A percentile compares a stretch with the other conserved stretches of the same genome.
These are phyloP conservation scores for Xylaria cubensis DNA, from an alignment of 495 filamentous ascomycete genomes.

Conservation along the genomic window DNA sequence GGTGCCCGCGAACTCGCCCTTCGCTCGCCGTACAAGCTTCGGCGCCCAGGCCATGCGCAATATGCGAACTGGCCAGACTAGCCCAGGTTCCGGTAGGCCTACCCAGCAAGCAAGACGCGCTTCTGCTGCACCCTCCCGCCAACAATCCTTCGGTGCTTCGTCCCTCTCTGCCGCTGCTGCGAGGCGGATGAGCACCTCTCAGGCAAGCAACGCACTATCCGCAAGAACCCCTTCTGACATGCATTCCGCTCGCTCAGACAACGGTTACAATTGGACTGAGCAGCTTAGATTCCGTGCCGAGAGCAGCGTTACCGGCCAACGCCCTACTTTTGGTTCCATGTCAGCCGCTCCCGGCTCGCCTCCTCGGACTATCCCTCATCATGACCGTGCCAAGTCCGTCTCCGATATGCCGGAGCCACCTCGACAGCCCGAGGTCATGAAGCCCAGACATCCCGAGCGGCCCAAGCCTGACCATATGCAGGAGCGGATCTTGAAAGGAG, in stretches of 20 bases:
- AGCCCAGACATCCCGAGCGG: slow-evolving; percentile 58
- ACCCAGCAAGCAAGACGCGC: slow-evolving; percentile 32
- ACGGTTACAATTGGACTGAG: slow-evolving; percentile 93
- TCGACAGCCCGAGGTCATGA: slow-evolving; percentile 48
- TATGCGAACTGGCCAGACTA: slow-evolving; percentile 47
- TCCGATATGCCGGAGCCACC: slow-evolving; percentile 73
- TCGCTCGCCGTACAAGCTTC: slow-evolving; percentile 87
- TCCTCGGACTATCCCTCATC: slow-evolving; percentile 39
- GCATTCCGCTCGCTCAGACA: slow-evolving; percentile 69
- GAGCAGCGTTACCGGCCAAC: slow-evolving; percentile 71
- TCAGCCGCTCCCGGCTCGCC: slow-evolving; percentile 46
- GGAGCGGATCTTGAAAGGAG: slow-evolving; percentile 94
- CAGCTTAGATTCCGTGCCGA: slow-evolving; percentile 88
- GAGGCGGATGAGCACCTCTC: slow-evolving; percentile 47
- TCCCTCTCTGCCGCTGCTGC: slow-evolving; percentile 32
- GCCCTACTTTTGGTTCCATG: slow-evolving; percentile 51
- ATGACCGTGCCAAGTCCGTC: slow-evolving; percentile 73
- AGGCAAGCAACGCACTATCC: slow-evolving; percentile 61
- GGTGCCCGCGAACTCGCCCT: slow-evolving; percentile 70
- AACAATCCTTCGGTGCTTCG: slow-evolving; percentile 31
- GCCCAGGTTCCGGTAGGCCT: slow-evolving; percentile 60
- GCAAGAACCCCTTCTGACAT: slow-evolving; percentile 67
- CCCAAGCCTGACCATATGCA: slow-evolving; percentile 89
- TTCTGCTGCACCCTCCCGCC: slow-evolving; percentile 31
- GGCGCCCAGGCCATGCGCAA: slow-evolving; percentile 81